A percentile compares a stretch with the other conserved stretches of the same genome.
Conservation (phyloP, 2,329 filamentous ascomycete species). For the Ustilaginoidea virens region DNA sequence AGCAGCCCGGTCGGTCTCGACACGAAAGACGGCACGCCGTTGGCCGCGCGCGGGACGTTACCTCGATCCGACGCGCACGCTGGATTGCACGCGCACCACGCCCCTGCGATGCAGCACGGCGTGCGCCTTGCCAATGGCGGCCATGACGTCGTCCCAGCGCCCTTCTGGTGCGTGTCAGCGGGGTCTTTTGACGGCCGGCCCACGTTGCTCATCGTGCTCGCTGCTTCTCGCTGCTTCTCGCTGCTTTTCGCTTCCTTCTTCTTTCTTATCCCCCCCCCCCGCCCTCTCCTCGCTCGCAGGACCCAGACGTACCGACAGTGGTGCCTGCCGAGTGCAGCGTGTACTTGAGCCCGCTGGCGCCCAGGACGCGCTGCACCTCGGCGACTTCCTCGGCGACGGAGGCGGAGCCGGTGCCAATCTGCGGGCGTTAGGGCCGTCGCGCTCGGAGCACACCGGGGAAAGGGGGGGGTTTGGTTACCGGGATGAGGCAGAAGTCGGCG, state of each 20-base stretch:
- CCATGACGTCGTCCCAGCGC: constrained; percentile 77
- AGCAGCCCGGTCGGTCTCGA: no score
- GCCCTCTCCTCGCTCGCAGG: no score
- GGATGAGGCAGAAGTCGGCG: constrained; percentile 85
- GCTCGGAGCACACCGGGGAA: background rate
- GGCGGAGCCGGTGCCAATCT: constrained; percentile 66
- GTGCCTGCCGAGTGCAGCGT: constrained; percentile 90
- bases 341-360: constrained; percentile 65
- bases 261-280: no score
- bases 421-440: background rate
- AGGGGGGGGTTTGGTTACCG: constrained; percentile 31
- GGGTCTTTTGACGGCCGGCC: no score
- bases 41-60: constrained; percentile 18
- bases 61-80: constrained; percentile 74
- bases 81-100: constrained; percentile 72
- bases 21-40: background rate
- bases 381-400: constrained; percentile 77
- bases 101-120: constrained; percentile 60
- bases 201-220: no score
- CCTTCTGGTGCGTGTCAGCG: constrained; percentile 47
- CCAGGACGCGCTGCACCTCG: constrained; percentile 71
- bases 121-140: constrained; percentile 74
- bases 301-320: constrained; percentile 54
- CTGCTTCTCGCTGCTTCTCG: no score
- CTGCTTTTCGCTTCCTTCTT: background rate